These are phyloP conservation scores for Orbilia quercus DNA, from an alignment of 2,329 filamentous ascomycete genomes.

Conservation along the genomic window DNA sequence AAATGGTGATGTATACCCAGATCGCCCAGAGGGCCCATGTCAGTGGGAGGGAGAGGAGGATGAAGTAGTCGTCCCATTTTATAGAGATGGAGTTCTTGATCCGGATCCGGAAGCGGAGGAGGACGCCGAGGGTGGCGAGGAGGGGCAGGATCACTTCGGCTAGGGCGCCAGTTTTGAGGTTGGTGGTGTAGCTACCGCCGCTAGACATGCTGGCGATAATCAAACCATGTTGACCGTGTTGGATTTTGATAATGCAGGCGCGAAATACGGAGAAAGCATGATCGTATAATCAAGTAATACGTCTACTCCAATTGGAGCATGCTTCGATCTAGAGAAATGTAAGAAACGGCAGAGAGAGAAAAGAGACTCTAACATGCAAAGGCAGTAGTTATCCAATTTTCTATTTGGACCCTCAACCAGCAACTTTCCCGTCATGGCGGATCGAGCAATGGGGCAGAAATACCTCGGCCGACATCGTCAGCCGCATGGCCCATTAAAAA, in stretches of 20 bases:
- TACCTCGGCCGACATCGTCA: slow-evolving; percentile 28
- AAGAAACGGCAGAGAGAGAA: slow-evolving; percentile 16
- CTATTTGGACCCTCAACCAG: too few species aligned
- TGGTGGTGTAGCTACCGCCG: slow-evolving; percentile 31
- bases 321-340: slow-evolving; percentile 5
- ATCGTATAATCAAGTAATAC: background rate
- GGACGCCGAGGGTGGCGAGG: slow-evolving; percentile 32
- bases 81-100: slow-evolving; percentile 35
- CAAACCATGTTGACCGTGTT: slow-evolving; percentile 15
- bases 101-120: slow-evolving; percentile 44
- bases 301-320: background rate
- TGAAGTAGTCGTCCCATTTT: slow-evolving; percentile 51
- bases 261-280: too few species aligned
- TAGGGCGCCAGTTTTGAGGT: slow-evolving; percentile 34
- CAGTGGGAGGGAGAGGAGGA: slow-evolving; percentile 37
- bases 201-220: slow-evolving; percentile 1
- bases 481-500: slow-evolving; percentile 34
- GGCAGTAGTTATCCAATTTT: too few species aligned
- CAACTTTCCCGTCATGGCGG: too few species aligned
- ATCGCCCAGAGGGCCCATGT: slow-evolving; percentile 46
- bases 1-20: slow-evolving; percentile 36
- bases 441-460: background rate
- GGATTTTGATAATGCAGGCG: background rate
- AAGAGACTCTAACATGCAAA: too few species aligned
- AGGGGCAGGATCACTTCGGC: slow-evolving; percentile 46